These are phyloP conservation scores for Picochlorum costavermella DNA, from an alignment of 139 green algal species.

Conservation along the genomic window DNA sequence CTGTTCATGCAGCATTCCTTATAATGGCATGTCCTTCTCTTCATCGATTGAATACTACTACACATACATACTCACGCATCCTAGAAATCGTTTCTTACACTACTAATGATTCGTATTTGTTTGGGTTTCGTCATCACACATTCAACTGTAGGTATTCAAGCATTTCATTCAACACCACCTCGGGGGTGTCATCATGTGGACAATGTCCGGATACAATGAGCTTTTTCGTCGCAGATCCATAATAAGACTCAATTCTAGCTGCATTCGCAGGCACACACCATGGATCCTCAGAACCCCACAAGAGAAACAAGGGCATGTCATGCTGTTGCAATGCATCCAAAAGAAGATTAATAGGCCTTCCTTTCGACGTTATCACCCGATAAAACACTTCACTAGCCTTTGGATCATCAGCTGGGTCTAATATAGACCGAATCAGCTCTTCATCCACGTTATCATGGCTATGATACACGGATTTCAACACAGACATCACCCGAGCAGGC, in stretches of 20 bases:
- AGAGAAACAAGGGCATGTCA: constrained; percentile 52
- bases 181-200: constrained; percentile 54
- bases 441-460: constrained; percentile 43
- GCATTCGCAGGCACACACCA: constrained; percentile 62
- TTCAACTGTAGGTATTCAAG: background rate
- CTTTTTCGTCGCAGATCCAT: constrained; percentile 36
- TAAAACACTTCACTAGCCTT: constrained; percentile 68
- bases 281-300: constrained; percentile 62
- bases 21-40: too few species aligned
- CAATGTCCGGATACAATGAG: constrained; percentile 55
- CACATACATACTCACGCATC: too few species aligned
- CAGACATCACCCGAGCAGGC: constrained; percentile 56
- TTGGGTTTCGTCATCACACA: background rate
- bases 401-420: constrained; percentile 49
- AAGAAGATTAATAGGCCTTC: constrained; percentile 43
- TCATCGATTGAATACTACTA: too few species aligned
- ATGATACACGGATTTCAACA: constrained; percentile 56
- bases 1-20: too few species aligned
- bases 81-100: too few species aligned
- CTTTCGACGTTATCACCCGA: constrained; percentile 49
- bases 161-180: constrained; percentile 28
- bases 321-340: constrained; percentile 30
- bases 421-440: constrained; percentile 50
- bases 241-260: constrained; percentile 47
- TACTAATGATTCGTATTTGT: too few species aligned